phyloP scores from a whole-genome alignment of 1,284 basidiomycete species.

The Tausonia pullulans region DNA sequence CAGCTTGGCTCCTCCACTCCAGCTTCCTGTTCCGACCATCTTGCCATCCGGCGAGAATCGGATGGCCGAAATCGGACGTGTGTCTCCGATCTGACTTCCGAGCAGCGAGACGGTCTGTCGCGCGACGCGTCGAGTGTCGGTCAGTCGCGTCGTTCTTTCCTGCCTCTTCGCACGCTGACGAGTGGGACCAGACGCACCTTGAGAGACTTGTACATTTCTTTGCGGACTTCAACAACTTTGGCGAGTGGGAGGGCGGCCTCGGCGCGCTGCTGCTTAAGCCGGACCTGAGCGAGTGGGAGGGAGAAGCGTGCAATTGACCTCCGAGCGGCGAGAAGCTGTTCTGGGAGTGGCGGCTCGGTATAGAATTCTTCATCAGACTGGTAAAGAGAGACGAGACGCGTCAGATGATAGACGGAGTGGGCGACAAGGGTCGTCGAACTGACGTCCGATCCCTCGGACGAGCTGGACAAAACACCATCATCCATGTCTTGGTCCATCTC shows the following conservation, averaged over 20 bases:
- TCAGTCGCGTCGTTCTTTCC: background rate
- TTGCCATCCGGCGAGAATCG: slow-evolving; percentile 87
- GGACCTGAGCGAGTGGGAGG: slow-evolving; percentile 34
- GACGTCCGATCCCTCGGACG: slow-evolving; percentile 57
- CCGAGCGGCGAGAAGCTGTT: slow-evolving; percentile 73
- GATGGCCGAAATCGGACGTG: slow-evolving; percentile 83
- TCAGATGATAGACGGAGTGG: background rate
- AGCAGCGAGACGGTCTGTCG: slow-evolving; percentile 33
- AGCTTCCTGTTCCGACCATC: slow-evolving; percentile 81
- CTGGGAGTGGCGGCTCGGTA: slow-evolving; percentile 59
- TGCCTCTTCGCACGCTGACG: background rate
- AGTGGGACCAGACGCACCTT: slow-evolving; percentile 48
- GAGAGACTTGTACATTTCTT: slow-evolving; percentile 75
- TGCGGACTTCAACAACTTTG: slow-evolving; percentile 80
- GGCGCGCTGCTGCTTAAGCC: slow-evolving; percentile 49
- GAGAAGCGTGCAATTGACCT: slow-evolving; percentile 81
- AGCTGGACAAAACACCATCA: slow-evolving; percentile 21
- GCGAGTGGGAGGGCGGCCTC: slow-evolving; percentile 79
- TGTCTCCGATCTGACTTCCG: slow-evolving; percentile 95
- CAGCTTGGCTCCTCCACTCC: slow-evolving; percentile 87
- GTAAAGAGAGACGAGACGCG: background rate
- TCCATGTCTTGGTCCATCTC: slow-evolving; percentile 43
- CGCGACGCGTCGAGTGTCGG: background rate
- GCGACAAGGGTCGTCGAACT: slow-evolving; percentile 20
- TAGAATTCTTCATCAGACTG: slow-evolving; percentile 86